Conservation (phyloP, 805 yeast genomes). For the Nakazawaea populi region DNA sequence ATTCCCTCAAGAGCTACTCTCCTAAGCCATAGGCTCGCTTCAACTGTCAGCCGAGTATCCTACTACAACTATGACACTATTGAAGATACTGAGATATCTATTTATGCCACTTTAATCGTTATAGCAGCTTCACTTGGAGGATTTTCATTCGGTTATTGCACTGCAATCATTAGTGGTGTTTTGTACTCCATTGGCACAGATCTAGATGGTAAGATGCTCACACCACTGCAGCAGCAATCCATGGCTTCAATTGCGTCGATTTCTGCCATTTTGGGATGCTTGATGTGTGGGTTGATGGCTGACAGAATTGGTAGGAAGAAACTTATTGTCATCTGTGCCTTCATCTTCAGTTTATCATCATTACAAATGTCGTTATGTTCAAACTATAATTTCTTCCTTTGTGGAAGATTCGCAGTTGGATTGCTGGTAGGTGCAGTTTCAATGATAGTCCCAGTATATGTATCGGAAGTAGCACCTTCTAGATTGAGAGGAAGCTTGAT, state of each 20-base stretch:
- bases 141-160: slow-evolving; percentile 49
- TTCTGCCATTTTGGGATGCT: slow-evolving; percentile 50
- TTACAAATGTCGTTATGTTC: slow-evolving; percentile 38
- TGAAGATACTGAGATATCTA: slow-evolving; percentile 10
- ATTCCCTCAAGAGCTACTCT: slow-evolving; percentile 8
- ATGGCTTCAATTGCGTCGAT: slow-evolving; percentile 42
- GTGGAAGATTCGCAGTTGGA: slow-evolving; percentile 64
- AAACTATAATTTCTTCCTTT: slow-evolving; percentile 32
- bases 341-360: slow-evolving; percentile 17
- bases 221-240: slow-evolving; percentile 30
- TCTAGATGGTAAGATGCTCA: slow-evolving; percentile 26
- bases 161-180: slow-evolving; percentile 60
- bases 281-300: slow-evolving; percentile 43
- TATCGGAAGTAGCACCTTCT: slow-evolving; percentile 46
- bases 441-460: slow-evolving; percentile 56
- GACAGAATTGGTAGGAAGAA: slow-evolving; percentile 40
- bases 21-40: slow-evolving; percentile 3
- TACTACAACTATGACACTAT: slow-evolving; percentile 11
- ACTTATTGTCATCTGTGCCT: slow-evolving; percentile 35
- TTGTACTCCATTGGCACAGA: slow-evolving; percentile 40
- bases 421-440: slow-evolving; percentile 69
- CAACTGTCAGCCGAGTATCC: slow-evolving; percentile 3
- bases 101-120: slow-evolving; percentile 17
- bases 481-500: slow-evolving; percentile 31
- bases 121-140: slow-evolving; percentile 14